Conservation (phyloP, 805 yeast genomes). For the Cyberlindnera veronae region DNA sequence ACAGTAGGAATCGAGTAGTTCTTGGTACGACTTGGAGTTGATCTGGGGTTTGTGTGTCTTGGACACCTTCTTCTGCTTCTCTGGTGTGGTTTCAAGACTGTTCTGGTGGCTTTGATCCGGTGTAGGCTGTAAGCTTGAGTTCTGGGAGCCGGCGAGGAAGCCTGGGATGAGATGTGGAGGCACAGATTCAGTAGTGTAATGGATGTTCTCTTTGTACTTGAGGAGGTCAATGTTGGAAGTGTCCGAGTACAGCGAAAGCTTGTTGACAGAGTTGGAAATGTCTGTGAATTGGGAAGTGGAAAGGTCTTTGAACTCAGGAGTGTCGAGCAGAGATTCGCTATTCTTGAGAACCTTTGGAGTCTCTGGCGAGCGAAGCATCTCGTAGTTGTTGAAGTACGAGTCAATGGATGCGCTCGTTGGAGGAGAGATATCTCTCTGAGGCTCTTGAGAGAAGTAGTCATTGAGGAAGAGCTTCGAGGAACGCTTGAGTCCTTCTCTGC, state of each 20-base stretch:
- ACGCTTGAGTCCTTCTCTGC: conserved; percentile 3
- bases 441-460: conserved; percentile 15
- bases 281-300: conserved; percentile 2
- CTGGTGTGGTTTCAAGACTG: conserved; percentile 7
- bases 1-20: conserved; percentile 57
- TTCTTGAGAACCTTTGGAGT: conserved; percentile 25
- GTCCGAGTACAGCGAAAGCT: conserved; percentile 12
- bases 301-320: conserved; percentile 14
- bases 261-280: conserved; percentile 8
- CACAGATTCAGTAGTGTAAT: conserved; percentile 9
- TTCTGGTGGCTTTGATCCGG: conserved; percentile 1
- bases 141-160: conserved; percentile 2
- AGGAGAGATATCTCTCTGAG: conserved; percentile 1
- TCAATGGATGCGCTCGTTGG: conserved; percentile 2
- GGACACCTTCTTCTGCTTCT: background rate
- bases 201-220: conserved; percentile 10
- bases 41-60: conserved; percentile 32
- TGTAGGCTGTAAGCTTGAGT: conserved; percentile 1
- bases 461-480: conserved; percentile 19
- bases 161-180: conserved; percentile 11
- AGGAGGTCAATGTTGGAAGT: conserved; percentile 9
- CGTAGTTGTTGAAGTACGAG: conserved; percentile 21
- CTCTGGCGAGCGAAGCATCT: conserved; percentile 27
- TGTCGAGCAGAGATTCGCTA: conserved; percentile 7
- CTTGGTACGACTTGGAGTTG: conserved; percentile 52